Base-by-base conservation (phyloP, 2,329 filamentous ascomycete genomes). In the Stagonosporopsis tanaceti region DNA sequence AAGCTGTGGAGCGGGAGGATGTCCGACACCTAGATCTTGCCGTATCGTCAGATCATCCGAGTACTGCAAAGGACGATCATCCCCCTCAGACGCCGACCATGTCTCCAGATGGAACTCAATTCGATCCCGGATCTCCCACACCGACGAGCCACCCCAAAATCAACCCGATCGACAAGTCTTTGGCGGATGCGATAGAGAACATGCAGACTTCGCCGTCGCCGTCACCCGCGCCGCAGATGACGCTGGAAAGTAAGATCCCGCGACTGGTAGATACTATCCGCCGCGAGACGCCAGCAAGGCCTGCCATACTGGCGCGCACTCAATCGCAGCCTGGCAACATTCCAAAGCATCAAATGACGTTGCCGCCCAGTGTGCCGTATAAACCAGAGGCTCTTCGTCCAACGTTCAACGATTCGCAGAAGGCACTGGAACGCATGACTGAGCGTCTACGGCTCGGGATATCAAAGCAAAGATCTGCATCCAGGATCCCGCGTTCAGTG, bases 401-500 rank as follows among this genome's bases (percentile, higher is more conserved):
- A 9, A 65, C 62, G n/a, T 59, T 73, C 41, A 66, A 63, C 24
- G 76, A 74, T 53, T 78, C 76, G 50, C 60, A 74, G 8, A 80
- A 78, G 54, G 68, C 72, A 15, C 66, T 80, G 1, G 91, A 97
- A 61, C 94, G 91, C 67, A 81, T 97, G 53, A 87, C 87, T 14
- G 92, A 92, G 63, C 87, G 89, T 52, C 79, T 93, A 12, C 88
- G 87, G 0, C 77, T 94, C 1, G 82, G 82, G 27, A 81, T 86
- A 3, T 77, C 91, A 54, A 94, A 93, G 70, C 77, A 79, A 34
- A 84, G 84, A 60, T 62, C 79, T 4, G 81, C 83, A 32, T 98
- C 95, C 1, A 84, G 94, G 39, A 98, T 99, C 59, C 73, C 73
- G n/a, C 87, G 95, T 30, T 95, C 95, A 25, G 87, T 97, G 27